phyloP scores from a whole-genome alignment of 139 green algal species.

The Pleodorina starrii region DNA sequence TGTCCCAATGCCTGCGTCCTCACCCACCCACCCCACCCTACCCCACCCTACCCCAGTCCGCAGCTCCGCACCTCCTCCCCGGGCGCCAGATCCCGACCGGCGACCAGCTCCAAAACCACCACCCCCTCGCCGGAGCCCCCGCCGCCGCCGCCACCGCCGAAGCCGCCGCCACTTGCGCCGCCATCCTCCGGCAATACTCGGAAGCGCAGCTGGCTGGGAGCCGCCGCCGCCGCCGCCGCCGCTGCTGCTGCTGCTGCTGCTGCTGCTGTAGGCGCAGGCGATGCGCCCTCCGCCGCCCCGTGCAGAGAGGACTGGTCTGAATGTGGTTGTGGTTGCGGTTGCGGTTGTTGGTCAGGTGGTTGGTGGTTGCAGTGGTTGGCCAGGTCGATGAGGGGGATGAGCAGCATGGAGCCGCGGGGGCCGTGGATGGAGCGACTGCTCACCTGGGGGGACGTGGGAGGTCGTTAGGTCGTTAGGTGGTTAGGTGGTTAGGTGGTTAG shows the following conservation, averaged over 20 bases:
- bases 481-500: too few relatives aligned
- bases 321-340: too few relatives aligned
- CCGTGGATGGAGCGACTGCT: constrained; percentile 41
- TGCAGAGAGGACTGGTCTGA: too few relatives aligned
- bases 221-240: not conserved
- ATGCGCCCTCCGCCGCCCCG: too few relatives aligned
- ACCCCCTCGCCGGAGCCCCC: too few relatives aligned
- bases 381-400: constrained; percentile 40
- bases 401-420: constrained; percentile 22
- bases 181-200: not conserved
- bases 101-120: constrained; percentile 37
- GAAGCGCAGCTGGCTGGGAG: not conserved
- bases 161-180: not conserved
- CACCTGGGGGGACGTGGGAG: too few relatives aligned
- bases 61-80: constrained; percentile 37
- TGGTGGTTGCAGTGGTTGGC: constrained; percentile 46
- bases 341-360: too few relatives aligned
- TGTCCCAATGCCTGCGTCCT: too few relatives aligned
- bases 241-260: not conserved
- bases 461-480: too few relatives aligned
- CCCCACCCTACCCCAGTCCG: too few relatives aligned
- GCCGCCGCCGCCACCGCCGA: not conserved
- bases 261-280: not conserved
- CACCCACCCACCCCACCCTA: too few relatives aligned
- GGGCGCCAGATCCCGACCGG: not conserved